Evolutionary conservation across 2,329 filamentous ascomycete genomes (phyloP).

Genomic region (Pseudogymnoascus sp.): DNA sequence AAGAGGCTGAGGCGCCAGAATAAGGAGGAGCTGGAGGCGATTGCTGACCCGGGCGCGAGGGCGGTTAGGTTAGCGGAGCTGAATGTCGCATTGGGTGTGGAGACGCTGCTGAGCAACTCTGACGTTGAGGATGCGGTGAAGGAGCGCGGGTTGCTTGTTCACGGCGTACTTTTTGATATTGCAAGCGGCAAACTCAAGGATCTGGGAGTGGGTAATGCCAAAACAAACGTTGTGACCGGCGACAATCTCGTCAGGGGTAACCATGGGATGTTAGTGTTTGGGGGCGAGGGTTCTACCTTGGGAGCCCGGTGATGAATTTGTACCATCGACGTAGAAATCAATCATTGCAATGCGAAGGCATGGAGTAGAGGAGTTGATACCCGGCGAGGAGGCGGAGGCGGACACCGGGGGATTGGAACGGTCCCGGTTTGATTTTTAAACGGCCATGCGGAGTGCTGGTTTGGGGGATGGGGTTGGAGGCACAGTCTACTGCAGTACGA

Average conservation of each 20-base stretch:
- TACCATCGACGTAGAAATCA: slow-evolving; percentile 1
- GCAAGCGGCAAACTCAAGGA: slow-evolving; percentile 40
- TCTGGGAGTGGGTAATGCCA: slow-evolving; percentile 35
- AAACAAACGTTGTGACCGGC: slow-evolving; percentile 17
- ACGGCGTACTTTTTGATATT: slow-evolving; percentile 69
- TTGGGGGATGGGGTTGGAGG: background rate
- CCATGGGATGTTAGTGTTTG: slow-evolving; percentile 45
- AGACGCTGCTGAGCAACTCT: slow-evolving; percentile 59
- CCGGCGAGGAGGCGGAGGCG: background rate
- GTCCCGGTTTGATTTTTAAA: slow-evolving; percentile 4
- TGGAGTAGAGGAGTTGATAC: slow-evolving; percentile 7
- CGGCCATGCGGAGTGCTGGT: background rate
- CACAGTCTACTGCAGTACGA: slow-evolving; percentile 2
- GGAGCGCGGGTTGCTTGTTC: slow-evolving; percentile 63
- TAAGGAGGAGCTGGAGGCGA: slow-evolving; percentile 45
- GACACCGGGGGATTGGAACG: background rate
- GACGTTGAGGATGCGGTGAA: slow-evolving; percentile 61
- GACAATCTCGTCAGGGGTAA: slow-evolving; percentile 35
- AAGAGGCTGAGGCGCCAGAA: slow-evolving; percentile 38
- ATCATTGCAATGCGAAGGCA: slow-evolving; percentile 3
- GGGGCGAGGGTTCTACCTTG: slow-evolving; percentile 34
- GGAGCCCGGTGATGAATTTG: slow-evolving; percentile 21
- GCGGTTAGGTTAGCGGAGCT: slow-evolving; percentile 61
- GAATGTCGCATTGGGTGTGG: slow-evolving; percentile 64
- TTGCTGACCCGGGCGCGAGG: slow-evolving; percentile 46